A percentile compares a stretch with the other conserved stretches of the same genome.
These are phyloP conservation scores for Claviceps sp. DNA, from an alignment of 2,329 filamentous ascomycete genomes.

Conservation along the genomic window DNA sequence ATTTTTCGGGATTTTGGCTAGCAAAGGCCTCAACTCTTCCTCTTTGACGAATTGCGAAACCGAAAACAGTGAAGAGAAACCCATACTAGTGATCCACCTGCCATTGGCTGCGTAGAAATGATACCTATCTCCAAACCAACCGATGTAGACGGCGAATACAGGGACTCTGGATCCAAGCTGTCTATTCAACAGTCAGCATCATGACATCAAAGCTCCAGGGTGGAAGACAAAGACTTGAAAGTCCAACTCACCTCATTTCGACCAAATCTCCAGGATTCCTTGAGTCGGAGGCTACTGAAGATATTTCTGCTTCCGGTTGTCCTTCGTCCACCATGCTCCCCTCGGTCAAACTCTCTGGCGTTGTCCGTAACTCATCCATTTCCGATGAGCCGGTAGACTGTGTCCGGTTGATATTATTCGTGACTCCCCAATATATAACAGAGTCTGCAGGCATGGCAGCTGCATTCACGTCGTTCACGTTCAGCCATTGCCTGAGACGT, in stretches of 20 bases:
- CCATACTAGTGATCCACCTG: slow-evolving; percentile 31
- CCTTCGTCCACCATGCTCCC: slow-evolving; percentile 15
- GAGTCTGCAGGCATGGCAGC: slow-evolving; percentile 13
- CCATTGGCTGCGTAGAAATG: slow-evolving; percentile 42
- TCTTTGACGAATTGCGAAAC: slow-evolving; percentile 31
- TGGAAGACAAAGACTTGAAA: too few species aligned
- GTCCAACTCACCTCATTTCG: slow-evolving; percentile 27
- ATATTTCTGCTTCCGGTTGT: slow-evolving; percentile 14
- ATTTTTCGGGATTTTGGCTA: slow-evolving; percentile 17
- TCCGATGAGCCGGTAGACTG: slow-evolving; percentile 21
- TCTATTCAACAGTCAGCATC: slow-evolving; percentile 10
- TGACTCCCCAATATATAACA: slow-evolving; percentile 14
- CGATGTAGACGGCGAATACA: slow-evolving; percentile 39
- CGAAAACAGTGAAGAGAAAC: slow-evolving; percentile 33
- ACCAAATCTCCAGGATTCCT: slow-evolving; percentile 35
- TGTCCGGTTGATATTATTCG: slow-evolving; percentile 20
- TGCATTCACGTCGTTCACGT: slow-evolving; percentile 18
- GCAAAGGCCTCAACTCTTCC: slow-evolving; percentile 27
- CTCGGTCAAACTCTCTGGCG: slow-evolving; percentile 13
- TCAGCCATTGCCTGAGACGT: slow-evolving; percentile 28
- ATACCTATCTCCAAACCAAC: slow-evolving; percentile 34
- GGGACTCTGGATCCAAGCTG: slow-evolving; percentile 28
- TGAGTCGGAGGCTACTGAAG: slow-evolving; percentile 14
- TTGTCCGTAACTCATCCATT: slow-evolving; percentile 16
- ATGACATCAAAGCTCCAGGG: not conserved